Conservation (phyloP, 2,329 filamentous ascomycete genomes). For the Leptographium radiaticola region DNA sequence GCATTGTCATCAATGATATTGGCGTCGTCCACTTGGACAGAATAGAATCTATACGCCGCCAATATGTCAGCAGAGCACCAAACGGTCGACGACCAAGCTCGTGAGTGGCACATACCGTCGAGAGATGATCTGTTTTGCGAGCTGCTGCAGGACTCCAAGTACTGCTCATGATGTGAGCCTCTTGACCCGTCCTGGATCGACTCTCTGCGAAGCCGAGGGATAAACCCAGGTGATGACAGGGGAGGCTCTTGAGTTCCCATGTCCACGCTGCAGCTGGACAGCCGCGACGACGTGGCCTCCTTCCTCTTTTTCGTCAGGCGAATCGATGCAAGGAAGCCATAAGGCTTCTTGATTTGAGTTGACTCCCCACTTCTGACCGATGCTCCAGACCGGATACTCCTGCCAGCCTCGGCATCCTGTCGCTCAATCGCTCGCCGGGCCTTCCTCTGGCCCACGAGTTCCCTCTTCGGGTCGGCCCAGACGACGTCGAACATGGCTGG, state of each 20-base stretch:
- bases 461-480: constrained; percentile 42
- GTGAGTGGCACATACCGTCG: constrained; percentile 4
- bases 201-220: background rate
- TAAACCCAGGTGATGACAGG: background rate
- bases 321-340: constrained; percentile 30
- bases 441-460: constrained; percentile 39
- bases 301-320: constrained; percentile 7
- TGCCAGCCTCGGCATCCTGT: constrained; percentile 17
- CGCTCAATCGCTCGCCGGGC: constrained; percentile 32
- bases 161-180: background rate
- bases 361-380: constrained; percentile 32
- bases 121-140: constrained; percentile 8
- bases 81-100: too few species aligned
- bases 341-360: constrained; percentile 24
- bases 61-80: background rate
- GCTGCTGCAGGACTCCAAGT: constrained; percentile 4
- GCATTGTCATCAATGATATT: constrained; percentile 8
- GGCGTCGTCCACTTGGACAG: constrained; percentile 28
- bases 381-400: constrained; percentile 20
- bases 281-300: background rate
- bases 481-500: constrained; percentile 43
- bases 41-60: constrained; percentile 24
- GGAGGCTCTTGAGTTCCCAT: background rate
- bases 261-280: constrained; percentile 1
- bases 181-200: background rate